These are phyloP conservation scores for Colletotrichum magnum DNA, from an alignment of 2,329 filamentous ascomycete species.

Conservation along the genomic window DNA sequence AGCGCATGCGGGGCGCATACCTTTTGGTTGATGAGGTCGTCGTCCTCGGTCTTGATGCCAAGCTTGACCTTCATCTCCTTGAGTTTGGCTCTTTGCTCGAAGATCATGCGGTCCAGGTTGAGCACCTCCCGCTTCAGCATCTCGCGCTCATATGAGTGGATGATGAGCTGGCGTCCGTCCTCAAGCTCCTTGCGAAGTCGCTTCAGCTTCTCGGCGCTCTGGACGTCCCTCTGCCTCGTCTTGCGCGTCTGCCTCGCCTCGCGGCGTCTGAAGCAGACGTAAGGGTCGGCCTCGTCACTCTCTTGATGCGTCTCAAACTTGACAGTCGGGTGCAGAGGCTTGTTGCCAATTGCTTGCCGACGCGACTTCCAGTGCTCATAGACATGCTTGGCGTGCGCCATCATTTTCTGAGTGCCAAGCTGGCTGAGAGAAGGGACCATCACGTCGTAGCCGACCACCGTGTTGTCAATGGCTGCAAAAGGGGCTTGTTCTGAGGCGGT, in stretches of 20 bases:
- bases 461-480: constrained; percentile 90
- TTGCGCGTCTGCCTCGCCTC: constrained; percentile 96
- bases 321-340: constrained; percentile 80
- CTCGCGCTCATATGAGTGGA: constrained; percentile 85
- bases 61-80: constrained; percentile 92
- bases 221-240: constrained; percentile 92
- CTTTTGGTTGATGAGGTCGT: constrained; percentile 95
- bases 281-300: constrained; percentile 95
- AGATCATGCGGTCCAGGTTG: constrained; percentile 81
- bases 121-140: constrained; percentile 83
- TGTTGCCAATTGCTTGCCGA: constrained; percentile 77
- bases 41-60: constrained; percentile 91
- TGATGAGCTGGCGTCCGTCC: constrained; percentile 85
- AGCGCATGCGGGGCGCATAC: constrained; percentile 60
- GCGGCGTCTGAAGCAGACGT: constrained; percentile 96
- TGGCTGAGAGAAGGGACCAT: constrained; percentile 78
- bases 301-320: constrained; percentile 97
- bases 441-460: constrained; percentile 82
- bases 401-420: constrained; percentile 63
- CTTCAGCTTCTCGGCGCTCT: constrained; percentile 95
- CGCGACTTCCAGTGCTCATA: constrained; percentile 91
- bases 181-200: constrained; percentile 92
- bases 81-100: constrained; percentile 84
- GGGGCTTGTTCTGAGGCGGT: constrained; percentile 87
- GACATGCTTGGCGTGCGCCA: constrained; percentile 78